Evolutionary conservation across 371 early-diverging fungal species (phyloP), one percentile per base, ranked within the genome.

Genomic region (Apophysomyces elegans): DNA sequence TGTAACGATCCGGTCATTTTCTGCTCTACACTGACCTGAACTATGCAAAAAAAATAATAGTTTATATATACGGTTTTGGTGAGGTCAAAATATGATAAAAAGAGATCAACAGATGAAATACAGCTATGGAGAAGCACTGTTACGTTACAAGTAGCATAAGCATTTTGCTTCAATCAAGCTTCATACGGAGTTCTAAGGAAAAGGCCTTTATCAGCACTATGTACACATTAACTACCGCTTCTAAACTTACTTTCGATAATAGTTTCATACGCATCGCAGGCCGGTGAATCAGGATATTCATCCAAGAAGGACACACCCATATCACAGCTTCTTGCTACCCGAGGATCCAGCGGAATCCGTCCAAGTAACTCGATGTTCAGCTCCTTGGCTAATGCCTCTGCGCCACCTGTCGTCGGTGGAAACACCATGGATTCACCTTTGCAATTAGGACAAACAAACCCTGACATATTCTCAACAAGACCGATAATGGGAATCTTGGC

Each of bases 381-480:
- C 61, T 96, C 96, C 58, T 79, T 80, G 9, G 93, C 91, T 83
- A 99, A 85, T 63, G 87, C 83, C 38, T 72, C 70, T 13, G 94
- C 98, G 7, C 99, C 99, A 9, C 99, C 99, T 4, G 95, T 93
- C 1, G 92, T 93, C 0, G 96, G 90, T 9, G 93, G 88, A 74
- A 99, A 99, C 60, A 99, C 96, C 14, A 78, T 72, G 18, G 93
- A 91, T 77, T 91, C 89, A 57, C 86, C 88, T 65, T 88, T 77
- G 75, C 99, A 99, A 41, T 83, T 85, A 5, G 98, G 96, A 70
- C 99, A 99, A 8, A 95, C 92, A 76, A 98, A 97, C 2, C 96
- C 96, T 62, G 91, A 86, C 99, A 99, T 99, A 77, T 99, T 99
- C 79, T 99, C 99, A 16, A 99, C 95, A 0, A 99, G 81, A 8